Base-by-base conservation (phyloP, 2,329 filamentous ascomycete genomes). In the Pyrenophora teres region DNA sequence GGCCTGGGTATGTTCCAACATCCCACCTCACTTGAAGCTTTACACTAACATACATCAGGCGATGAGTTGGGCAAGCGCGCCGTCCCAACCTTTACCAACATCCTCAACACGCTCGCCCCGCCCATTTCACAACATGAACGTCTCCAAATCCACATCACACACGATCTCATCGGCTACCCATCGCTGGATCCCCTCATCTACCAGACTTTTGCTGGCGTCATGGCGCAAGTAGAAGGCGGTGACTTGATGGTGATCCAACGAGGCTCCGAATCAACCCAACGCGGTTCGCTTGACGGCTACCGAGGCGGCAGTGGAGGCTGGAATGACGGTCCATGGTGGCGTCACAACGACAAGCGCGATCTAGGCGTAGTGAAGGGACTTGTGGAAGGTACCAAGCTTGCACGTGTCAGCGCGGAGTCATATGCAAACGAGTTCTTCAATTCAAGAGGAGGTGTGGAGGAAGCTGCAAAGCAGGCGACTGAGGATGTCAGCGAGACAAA, bases 191-290 rank as follows among this genome's bases (percentile, higher is more conserved):
- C 93, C 15, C 83, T 97, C 47, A 90, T 97, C 65, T 91, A 97
- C 76, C 83, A 84, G 51, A 92, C 94, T 58, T 99, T 99, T 78
- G 89, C 89, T 48, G 87, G 92, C 46, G 92, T 99, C 67, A 99
- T 99, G 94, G 85, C 92, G n/a, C 94, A 99, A 77, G 94, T 99
- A 39, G 94, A 99, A 76, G 94, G 94, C 59, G 94, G 94, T 48
- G 94, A 97, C 67, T 81, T 99, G 15, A 82, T 97, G 46, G 94
- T 99, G 48, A 86, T 97, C 54, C 94, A 99, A 76, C 89, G 92
- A 32, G 94, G 94, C 16, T 89, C 91, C 55, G 94, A 97, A 75
- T 90, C 87, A 41, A 84, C 87, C 40, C 86, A 85, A 25, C 86
- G 86, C 39, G 84, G 82, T 36, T 85, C 85, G 2, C 80, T 88